Evolutionary conservation across 768 basidiomycete genomes (phyloP).

Genomic region (Leccinum boreale): DNA sequence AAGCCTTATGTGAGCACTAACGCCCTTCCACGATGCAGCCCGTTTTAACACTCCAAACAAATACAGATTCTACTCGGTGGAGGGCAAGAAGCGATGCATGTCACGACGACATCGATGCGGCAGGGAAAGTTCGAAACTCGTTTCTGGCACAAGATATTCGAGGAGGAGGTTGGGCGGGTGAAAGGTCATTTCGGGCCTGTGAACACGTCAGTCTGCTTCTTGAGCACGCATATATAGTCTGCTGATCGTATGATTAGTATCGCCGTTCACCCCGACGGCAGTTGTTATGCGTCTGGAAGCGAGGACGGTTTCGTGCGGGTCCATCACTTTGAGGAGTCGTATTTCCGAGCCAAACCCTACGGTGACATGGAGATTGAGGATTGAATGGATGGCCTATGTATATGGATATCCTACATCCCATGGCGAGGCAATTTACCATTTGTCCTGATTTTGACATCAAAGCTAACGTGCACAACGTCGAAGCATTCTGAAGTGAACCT

Average conservation of each 20-base stretch:
- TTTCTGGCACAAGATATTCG: slow-evolving; percentile 97
- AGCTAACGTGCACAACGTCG: neutral
- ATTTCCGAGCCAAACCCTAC: slow-evolving; percentile 89
- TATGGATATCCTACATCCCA: slow-evolving; percentile 3
- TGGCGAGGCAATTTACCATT: slow-evolving; percentile 7
- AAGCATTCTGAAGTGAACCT: neutral
- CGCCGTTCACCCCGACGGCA: slow-evolving; percentile 87
- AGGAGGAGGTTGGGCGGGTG: slow-evolving; percentile 95
- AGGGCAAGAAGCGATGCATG: slow-evolving; percentile 97
- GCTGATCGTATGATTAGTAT: slow-evolving; percentile 50
- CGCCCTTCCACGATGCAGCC: neutral
- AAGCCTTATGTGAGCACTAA: slow-evolving; percentile 71
- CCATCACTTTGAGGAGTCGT: slow-evolving; percentile 92
- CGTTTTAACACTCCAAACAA: neutral
- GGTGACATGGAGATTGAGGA: slow-evolving; percentile 81
- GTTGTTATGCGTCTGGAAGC: slow-evolving; percentile 87
- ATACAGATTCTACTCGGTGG: slow-evolving; percentile 84
- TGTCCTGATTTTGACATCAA: neutral
- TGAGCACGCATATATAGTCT: neutral
- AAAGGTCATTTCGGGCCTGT: slow-evolving; percentile 97
- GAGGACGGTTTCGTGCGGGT: slow-evolving; percentile 95
- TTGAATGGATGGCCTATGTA: slow-evolving; percentile 25
- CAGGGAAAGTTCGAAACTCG: slow-evolving; percentile 98
- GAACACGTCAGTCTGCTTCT: slow-evolving; percentile 71
- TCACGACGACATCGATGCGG: slow-evolving; percentile 89